phyloP scores from a whole-genome alignment of 2,329 filamentous ascomycete genomes.

The Davidsoniella eucalypti region DNA sequence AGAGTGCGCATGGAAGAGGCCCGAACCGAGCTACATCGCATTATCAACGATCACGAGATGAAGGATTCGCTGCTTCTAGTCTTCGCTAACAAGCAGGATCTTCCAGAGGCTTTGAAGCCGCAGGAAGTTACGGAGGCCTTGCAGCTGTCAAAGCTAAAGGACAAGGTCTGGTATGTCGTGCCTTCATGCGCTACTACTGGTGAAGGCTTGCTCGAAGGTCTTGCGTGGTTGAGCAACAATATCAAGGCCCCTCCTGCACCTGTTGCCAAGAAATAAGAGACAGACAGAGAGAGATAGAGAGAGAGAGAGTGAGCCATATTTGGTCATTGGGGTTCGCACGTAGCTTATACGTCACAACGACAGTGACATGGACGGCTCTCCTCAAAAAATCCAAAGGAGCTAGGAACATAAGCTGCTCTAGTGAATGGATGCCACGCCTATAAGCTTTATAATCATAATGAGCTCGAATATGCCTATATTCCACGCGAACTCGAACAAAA shows the following conservation, averaged over 20 bases:
- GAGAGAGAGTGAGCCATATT: neutral
- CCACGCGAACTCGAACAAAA: no score
- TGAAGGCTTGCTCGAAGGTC: constrained; percentile 64
- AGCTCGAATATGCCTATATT: no score
- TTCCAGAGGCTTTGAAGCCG: constrained; percentile 65
- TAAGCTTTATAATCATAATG: no score
- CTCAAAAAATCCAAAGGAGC: no score
- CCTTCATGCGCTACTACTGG: constrained; percentile 70
- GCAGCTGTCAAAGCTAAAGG: constrained; percentile 59
- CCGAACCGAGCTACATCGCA: constrained; percentile 81
- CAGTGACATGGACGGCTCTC: no score
- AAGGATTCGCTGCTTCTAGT: constrained; percentile 87
- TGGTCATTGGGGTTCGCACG: no score
- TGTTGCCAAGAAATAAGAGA: constrained; percentile 32
- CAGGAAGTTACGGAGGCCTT: constrained; percentile 66
- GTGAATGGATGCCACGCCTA: no score
- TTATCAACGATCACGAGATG: constrained; percentile 96
- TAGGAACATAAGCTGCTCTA: no score
- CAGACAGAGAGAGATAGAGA: no score
- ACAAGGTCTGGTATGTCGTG: constrained; percentile 73
- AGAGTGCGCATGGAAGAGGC: constrained; percentile 84
- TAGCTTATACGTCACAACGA: no score
- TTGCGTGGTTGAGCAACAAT: constrained; percentile 73
- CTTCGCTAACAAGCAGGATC: constrained; percentile 98
- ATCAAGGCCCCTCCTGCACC: constrained; percentile 49